These are phyloP conservation scores for Lyophyllum atratum DNA, from an alignment of 768 basidiomycete species.

Conservation along the genomic window DNA sequence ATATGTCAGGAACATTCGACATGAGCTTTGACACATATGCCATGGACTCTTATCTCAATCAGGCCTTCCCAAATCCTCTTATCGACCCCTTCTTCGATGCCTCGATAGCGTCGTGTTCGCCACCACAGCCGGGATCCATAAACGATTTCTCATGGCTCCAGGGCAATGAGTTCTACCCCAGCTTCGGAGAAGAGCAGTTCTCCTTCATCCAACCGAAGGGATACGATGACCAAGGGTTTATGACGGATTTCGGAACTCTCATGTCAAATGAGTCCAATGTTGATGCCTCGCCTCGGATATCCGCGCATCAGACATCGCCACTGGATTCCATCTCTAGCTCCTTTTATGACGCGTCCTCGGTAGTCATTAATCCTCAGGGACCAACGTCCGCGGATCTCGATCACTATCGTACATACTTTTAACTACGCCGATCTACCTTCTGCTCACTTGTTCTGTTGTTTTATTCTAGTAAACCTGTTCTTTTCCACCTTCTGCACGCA, in stretches of 20 bases:
- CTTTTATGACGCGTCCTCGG: conserved; percentile 31
- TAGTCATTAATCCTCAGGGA: conserved; percentile 23
- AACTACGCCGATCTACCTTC: not conserved
- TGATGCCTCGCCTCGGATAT: conserved; percentile 17
- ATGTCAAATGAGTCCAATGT: conserved; percentile 4
- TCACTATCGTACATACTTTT: conserved; percentile 52
- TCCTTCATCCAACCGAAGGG: conserved; percentile 13
- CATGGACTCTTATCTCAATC: conserved; percentile 32
- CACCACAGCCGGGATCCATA: conserved; percentile 22
- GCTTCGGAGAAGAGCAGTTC: conserved; percentile 27
- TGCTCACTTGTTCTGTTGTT: conserved; percentile 1
- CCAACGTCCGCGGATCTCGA: conserved; percentile 50
- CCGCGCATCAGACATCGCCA: conserved; percentile 11
- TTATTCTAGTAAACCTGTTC: conserved; percentile 48
- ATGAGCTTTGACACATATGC: conserved; percentile 31
- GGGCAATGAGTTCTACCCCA: conserved; percentile 34
- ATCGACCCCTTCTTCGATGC: conserved; percentile 39
- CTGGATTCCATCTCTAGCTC: conserved; percentile 1
- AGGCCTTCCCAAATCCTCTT: conserved; percentile 35
- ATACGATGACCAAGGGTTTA: conserved; percentile 20
- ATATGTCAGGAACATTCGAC: conserved; percentile 30
- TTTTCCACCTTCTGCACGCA: conserved; percentile 55
- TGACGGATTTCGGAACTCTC: conserved; percentile 15
- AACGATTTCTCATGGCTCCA: conserved; percentile 37
- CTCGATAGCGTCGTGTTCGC: conserved; percentile 32